Evolutionary conservation across 768 basidiomycete species (phyloP).

Genomic region (Lentinula edodes): DNA sequence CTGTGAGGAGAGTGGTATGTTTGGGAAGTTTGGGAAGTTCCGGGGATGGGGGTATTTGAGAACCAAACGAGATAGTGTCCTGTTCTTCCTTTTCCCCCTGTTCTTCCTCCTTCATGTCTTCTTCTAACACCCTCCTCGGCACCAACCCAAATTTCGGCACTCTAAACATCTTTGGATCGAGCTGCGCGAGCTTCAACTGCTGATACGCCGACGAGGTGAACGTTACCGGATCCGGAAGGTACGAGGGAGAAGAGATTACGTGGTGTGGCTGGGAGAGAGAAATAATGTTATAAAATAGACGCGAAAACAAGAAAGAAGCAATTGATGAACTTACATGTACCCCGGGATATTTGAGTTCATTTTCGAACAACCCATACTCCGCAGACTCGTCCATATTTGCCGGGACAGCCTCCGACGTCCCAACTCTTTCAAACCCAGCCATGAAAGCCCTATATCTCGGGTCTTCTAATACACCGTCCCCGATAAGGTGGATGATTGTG

Average conservation of each 20-base stretch:
- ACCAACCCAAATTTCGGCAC: conserved; percentile 48
- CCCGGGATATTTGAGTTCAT: not conserved
- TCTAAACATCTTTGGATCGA: conserved; percentile 72
- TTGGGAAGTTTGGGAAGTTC: too few species aligned
- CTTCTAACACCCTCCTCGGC: conserved; percentile 35
- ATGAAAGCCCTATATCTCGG: conserved; percentile 68
- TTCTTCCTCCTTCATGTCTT: conserved; percentile 12
- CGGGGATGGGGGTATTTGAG: too few species aligned
- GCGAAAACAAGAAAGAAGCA: conserved; percentile 1
- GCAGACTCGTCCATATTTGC: too few species aligned
- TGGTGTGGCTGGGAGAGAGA: conserved; percentile 44
- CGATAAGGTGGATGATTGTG: conserved; percentile 67
- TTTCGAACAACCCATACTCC: conserved; percentile 33
- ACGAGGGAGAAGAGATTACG: conserved; percentile 60
- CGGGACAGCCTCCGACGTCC: conserved; percentile 25
- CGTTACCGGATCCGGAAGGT: conserved; percentile 58
- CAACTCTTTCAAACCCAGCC: conserved; percentile 49
- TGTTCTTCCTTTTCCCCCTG: too few species aligned
- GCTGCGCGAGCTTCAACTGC: conserved; percentile 63
- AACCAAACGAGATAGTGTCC: too few species aligned
- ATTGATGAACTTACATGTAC: not conserved
- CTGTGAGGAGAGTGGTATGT: conserved; percentile 5
- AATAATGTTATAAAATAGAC: not conserved
- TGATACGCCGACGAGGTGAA: conserved; percentile 72
- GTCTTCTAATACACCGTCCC: conserved; percentile 66